These are phyloP conservation scores for Floccularia luteovirens DNA, from an alignment of 768 basidiomycete genomes.

Conservation along the genomic window DNA sequence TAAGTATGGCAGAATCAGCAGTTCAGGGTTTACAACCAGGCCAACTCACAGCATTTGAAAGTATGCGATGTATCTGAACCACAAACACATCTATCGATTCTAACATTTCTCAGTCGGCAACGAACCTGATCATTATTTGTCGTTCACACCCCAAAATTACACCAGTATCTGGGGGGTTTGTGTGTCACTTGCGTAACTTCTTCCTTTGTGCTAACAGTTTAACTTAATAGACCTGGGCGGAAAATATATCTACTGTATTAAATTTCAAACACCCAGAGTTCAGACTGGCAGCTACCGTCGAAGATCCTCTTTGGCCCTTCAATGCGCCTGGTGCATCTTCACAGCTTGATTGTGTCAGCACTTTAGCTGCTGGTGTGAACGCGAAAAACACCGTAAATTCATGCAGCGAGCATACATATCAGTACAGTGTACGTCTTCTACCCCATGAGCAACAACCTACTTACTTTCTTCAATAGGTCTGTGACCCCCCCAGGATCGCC, in stretches of 20 bases:
- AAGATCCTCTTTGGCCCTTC: conserved; percentile 46
- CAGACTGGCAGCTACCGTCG: conserved; percentile 41
- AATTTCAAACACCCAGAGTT: conserved; percentile 30
- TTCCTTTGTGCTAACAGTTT: too few species aligned
- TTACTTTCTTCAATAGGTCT: conserved; percentile 19
- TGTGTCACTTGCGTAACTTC: neutral
- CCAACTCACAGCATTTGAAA: conserved; percentile 37
- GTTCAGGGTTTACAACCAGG: conserved; percentile 23
- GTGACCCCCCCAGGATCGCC: conserved; percentile 31
- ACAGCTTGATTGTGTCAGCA: conserved; percentile 40
- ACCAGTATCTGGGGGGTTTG: conserved; percentile 34
- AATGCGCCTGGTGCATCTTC: conserved; percentile 31
- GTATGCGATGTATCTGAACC: conserved; percentile 17
- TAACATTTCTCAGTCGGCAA: conserved; percentile 32
- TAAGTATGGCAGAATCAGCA: conserved; percentile 35
- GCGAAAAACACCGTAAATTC: conserved; percentile 29
- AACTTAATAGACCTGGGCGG: conserved; percentile 44
- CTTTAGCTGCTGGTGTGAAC: conserved; percentile 38
- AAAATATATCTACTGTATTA: conserved; percentile 36
- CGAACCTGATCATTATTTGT: conserved; percentile 44
- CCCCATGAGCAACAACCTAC: neutral
- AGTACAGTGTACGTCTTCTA: conserved; percentile 35
- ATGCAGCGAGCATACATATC: conserved; percentile 49
- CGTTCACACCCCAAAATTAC: conserved; percentile 35
- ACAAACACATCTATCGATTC: neutral